Percentiles rank a stretch among this genome's conserved stretches.
Conservation (phyloP, 2,329 filamentous ascomycete species). For the Phyllosticta citribraziliensis region DNA sequence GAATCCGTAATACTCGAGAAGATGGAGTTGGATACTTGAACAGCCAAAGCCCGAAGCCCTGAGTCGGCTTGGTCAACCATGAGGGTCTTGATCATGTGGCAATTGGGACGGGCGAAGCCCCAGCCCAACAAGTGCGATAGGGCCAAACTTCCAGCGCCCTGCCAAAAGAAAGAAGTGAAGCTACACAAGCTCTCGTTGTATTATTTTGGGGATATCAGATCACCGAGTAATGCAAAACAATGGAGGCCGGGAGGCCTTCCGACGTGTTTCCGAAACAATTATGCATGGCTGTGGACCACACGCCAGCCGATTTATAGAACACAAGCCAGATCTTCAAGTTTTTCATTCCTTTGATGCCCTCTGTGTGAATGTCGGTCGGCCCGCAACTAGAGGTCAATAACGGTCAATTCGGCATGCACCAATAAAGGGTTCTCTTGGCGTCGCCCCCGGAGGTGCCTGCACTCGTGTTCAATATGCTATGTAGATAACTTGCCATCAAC, state of each 20-base stretch:
- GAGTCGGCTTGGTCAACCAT: neutral
- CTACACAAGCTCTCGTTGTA: neutral
- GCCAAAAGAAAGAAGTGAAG: neutral
- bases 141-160: neutral
- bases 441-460: neutral
- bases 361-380: neutral
- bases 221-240: neutral
- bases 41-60: neutral
- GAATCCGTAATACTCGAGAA: neutral
- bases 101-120: neutral
- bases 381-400: constrained; percentile 11
- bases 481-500: neutral
- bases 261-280: neutral
- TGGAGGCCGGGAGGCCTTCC: neutral
- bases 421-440: constrained; percentile 10
- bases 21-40: neutral
- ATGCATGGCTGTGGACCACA: neutral
- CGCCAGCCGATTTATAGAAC: neutral
- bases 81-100: neutral
- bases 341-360: neutral
- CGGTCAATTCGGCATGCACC: neutral
- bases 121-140: neutral
- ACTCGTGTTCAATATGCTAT: neutral
- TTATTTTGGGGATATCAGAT: neutral
- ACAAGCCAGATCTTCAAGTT: neutral